Evolutionary conservation across 1,139 yeast genomes (phyloP).

Genomic region (Debaryomycetaceae sp.): DNA sequence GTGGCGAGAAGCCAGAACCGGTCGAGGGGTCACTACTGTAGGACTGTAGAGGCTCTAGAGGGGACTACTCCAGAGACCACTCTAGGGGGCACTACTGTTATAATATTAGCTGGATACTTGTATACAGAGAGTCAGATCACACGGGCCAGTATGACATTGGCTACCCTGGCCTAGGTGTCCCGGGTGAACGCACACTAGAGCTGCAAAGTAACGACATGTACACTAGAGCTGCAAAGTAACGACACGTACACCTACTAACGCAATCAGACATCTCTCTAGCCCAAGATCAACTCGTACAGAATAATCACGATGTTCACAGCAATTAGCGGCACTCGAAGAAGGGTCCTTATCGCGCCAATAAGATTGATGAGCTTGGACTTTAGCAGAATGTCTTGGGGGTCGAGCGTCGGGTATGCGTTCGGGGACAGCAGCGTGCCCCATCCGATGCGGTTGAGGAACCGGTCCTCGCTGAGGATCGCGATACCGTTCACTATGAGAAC

Average conservation of each 20-base stretch:
- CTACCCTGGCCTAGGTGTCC: too few relatives aligned
- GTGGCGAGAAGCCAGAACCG: conserved; percentile 1
- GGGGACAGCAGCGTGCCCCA: conserved; percentile 21
- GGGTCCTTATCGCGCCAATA: conserved; percentile 65
- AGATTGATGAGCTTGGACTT: conserved; percentile 51
- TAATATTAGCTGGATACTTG: too few relatives aligned
- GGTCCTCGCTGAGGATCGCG: conserved; percentile 73
- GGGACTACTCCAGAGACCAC: too few relatives aligned
- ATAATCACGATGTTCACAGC: conserved; percentile 58
- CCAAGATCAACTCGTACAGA: conserved; percentile 62
- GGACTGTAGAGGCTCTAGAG: background rate
- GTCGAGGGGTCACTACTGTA: background rate
- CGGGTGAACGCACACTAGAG: too few relatives aligned
- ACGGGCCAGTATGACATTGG: background rate
- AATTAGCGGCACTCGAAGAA: conserved; percentile 66
- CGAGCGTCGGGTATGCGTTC: conserved; percentile 19
- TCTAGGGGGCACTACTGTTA: background rate
- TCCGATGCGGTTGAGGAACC: conserved; percentile 61
- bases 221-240: background rate
- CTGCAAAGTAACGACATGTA: conserved; percentile 1
- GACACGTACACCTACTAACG: background rate
- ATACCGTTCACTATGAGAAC: conserved; percentile 62
- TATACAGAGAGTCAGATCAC: too few relatives aligned
- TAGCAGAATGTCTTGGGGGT: conserved; percentile 27
- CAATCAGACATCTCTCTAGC: conserved; percentile 21